Evolutionary conservation across 352 stramenopile genomes (phyloP), one percentile per base, ranked within the genome.

Genomic region (Pythium catenulatum): DNA sequence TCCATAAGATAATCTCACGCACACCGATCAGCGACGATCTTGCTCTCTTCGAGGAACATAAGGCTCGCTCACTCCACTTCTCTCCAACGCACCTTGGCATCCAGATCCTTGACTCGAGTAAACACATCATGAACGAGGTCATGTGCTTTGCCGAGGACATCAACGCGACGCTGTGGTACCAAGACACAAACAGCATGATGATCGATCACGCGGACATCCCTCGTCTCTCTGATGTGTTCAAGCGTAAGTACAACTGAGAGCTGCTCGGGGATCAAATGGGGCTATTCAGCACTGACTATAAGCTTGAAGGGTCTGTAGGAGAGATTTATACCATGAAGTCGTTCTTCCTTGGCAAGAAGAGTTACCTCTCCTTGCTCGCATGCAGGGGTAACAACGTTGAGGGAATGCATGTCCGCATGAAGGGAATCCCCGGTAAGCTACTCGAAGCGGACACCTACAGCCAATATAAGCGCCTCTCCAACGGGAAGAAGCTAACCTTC

Each of bases 91-190:
- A 84, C 72, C 65, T 84, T 46, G 77, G 77, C 2, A 61, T 84
- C 56, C 63, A 77, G 32, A 70, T 84, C 19, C 50, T 84, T 0
- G 65, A 78, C 59, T 61, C 65, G 21, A 39, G 7, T 25, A 84
- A 84, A 32, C 61, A 78, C 52, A 84, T 84, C 50, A 84, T 84
- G 77, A 84, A 84, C 61, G 30, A 50, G 2, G 77, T 84, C 1
- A 84, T 84, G 77, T 84, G 77, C 37, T 50, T 84, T 19, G 77
- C 77, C 48, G 77, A 84, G 72, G 77, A 84, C 70, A 37, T 84
- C 34, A 27, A 77, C 13, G 25, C 45, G 1, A 56, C 59, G 13
- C 77, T 84, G 23, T 84, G 77, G 75, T 83, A 83, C 54, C 75
- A 83, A 34, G 75, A 83, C 56, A 83, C 75, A 8, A 61, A 83